Base-by-base conservation (phyloP, 2,329 filamentous ascomycete genomes). In the Fusarium sp. region DNA sequence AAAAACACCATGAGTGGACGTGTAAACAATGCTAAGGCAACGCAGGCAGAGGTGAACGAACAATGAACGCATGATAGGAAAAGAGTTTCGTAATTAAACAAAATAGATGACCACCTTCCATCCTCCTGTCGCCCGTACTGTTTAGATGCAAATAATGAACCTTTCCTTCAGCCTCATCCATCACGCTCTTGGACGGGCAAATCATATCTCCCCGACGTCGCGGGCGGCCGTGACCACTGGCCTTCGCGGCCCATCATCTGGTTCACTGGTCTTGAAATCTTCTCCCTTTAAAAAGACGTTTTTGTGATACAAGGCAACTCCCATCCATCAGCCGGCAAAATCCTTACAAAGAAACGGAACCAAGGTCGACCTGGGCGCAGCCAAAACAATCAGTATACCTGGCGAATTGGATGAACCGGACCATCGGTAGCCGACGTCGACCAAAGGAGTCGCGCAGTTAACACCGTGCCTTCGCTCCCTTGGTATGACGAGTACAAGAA, bases 11-110 rank as follows among this genome's bases (percentile, higher is more conserved):
- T 61, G 49, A 30, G 45, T 39, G 58, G 41, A 43, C 59, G 21
- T 66, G 18, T 45, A 60, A 65, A 69, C 42, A 50, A 52, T 54
- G 67, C 62, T 53, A 48, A 55, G n/a, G 6, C n/a, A 67, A 67
- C 23, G 58, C 58, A 42, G 21, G n/a, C 26, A 30, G 46, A 55
- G 60, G 59, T 41, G 34, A 51, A 59, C 28, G 18, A 51, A 51
- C 31, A 41, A 51, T 41, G 23, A 63, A 61, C 30, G 44, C 55
- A 63, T 56, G 49, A 62, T 71, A 76, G 72, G 73, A 77, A 78
- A 76, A 74, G 67, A 72, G 66, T 76, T 80, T 82, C 80, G 75
- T 83, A 80, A 84, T 85, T 84, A 84, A 84, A 85, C 82, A 85
- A 83, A 79, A 81, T 84, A 84, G 81, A 81, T 81, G 80, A 79